Conservation (phyloP, 352 stramenopile species). For the Peronospora belbahrii region DNA sequence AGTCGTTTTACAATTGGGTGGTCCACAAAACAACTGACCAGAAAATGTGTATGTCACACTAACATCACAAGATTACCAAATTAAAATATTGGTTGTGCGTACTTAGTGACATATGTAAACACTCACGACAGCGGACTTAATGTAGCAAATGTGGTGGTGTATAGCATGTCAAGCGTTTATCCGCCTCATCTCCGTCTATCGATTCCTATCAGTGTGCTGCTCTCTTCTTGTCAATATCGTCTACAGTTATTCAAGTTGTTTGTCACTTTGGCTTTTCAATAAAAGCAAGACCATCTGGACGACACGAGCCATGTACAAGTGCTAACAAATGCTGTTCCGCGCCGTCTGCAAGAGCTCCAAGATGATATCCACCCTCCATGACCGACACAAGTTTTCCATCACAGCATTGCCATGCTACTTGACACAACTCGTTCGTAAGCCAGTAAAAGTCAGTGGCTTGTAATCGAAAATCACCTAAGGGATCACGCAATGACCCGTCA, state of each 20-base stretch:
- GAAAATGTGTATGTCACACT: too few relatives aligned
- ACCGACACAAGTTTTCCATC: constrained; percentile 45
- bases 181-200: too few relatives aligned
- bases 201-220: too few relatives aligned
- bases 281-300: constrained; percentile 12
- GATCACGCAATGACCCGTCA: constrained; percentile 57
- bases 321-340: constrained; percentile 41
- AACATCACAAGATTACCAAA: too few relatives aligned
- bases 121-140: too few relatives aligned
- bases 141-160: too few relatives aligned
- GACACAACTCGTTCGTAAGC: constrained; percentile 37
- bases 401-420: constrained; percentile 36
- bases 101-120: too few relatives aligned
- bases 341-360: constrained; percentile 37
- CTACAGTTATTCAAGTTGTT: not conserved
- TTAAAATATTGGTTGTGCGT: too few relatives aligned
- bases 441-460: constrained; percentile 47
- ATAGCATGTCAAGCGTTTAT: too few relatives aligned
- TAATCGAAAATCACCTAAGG: constrained; percentile 37
- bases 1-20: constrained; percentile 36
- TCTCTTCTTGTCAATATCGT: constrained; percentile 5
- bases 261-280: not conserved
- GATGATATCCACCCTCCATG: constrained; percentile 51
- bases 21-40: constrained; percentile 1
- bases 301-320: constrained; percentile 32